Evolutionary conservation across 345 rosid species (phyloP), one percentile per base, ranked within the genome.

Genomic region (Combretum micranthum): DNA sequence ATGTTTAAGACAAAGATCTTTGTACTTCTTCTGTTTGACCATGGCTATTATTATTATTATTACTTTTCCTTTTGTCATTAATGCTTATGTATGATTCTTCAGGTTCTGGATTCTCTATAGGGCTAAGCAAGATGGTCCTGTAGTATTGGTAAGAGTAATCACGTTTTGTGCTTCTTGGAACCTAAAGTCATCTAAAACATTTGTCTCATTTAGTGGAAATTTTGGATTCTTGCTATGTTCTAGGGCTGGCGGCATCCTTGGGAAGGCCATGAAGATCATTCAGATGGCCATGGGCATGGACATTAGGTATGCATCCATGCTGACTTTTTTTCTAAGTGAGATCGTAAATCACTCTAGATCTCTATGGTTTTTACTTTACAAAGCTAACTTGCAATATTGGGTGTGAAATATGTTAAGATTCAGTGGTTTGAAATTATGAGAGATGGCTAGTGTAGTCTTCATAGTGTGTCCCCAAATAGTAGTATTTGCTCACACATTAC

Each of bases 231-330:
- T 22, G 46, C 17, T 51, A 16, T 48, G 42, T 43, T 18, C 0
- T 57, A 91, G 98, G 98, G 98, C 26, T 91, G 96, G 96, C 64
- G 97, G 46, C 99, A 89, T 71, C 99, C 97, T 4, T 93, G 99
- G 99, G 99, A 93, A 22, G 97, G 97, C 17, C 98, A 87, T 61
- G 97, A 73, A 59, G 97, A 82, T 73, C 90, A 66, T 50, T 49
- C 65, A 50, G 56, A 85, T 32, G 90, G 89, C 60, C 87, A 81
- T 45, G 87, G 77, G 13, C 74, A 72, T 62, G 80, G 73, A 56
- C 88, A 84, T 61, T 80, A 81, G 98, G 92, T 85, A 72, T 3
- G 0, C 20, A 26, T 46, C 59, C 17, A 44, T 14, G 49, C 17
- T 17, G n/a, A 22, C 47, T 19, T 11, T 26, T 22, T 63, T 39